Conservation (phyloP, 495 filamentous ascomycete genomes). For the Cercophora sp. region DNA sequence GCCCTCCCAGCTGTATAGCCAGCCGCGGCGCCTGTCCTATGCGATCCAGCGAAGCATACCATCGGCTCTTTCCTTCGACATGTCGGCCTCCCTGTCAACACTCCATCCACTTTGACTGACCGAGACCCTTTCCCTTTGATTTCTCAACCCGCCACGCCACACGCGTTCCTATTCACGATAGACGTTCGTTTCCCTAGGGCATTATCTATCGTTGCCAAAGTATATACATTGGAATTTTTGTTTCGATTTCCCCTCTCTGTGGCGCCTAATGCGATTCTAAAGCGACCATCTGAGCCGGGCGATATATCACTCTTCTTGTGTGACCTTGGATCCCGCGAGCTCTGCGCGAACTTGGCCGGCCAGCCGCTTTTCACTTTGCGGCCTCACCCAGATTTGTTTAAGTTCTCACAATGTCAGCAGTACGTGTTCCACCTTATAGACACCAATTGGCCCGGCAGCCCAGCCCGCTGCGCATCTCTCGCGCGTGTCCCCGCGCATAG, state of each 20-base stretch:
- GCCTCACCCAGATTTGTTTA: slow-evolving; percentile 1
- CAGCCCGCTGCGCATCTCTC: too few species aligned
- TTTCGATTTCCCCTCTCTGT: too few species aligned
- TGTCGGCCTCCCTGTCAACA: slow-evolving; percentile 12
- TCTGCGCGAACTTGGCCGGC: not conserved
- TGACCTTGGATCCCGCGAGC: not conserved
- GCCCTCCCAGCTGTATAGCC: not conserved
- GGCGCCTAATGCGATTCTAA: slow-evolving; percentile 10
- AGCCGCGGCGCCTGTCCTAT: not conserved
- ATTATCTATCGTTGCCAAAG: too few species aligned
- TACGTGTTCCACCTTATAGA: slow-evolving; percentile 17
- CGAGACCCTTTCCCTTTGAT: not conserved
- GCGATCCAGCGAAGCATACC: slow-evolving; percentile 6
- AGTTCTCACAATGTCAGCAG: slow-evolving; percentile 30
- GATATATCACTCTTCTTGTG: slow-evolving; percentile 8
- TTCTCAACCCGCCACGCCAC: not conserved
- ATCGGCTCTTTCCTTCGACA: slow-evolving; percentile 9
- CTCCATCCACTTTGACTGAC: slow-evolving; percentile 5
- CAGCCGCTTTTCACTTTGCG: not conserved
- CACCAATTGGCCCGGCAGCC: slow-evolving; percentile 4
- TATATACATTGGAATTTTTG: too few species aligned
- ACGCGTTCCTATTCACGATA: not conserved
- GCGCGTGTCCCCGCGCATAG: too few species aligned
- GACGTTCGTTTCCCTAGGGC: not conserved
- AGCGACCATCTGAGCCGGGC: slow-evolving; percentile 2